Percentiles rank a stretch among this genome's conserved stretches.
These are phyloP conservation scores for Malus hybrid DNA, from an alignment of 331 rosid genomes.

Conservation along the genomic window DNA sequence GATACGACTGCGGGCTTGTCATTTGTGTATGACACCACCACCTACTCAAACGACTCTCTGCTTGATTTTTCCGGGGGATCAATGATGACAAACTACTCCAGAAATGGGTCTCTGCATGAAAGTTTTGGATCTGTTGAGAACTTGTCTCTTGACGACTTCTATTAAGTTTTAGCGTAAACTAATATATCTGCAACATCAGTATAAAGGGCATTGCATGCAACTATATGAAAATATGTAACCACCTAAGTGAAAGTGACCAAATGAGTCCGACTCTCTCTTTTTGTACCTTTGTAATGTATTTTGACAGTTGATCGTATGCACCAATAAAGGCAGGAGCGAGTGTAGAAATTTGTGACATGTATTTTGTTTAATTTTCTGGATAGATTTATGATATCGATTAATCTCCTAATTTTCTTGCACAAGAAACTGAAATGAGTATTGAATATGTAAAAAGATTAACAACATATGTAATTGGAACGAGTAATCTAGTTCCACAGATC, in stretches of 20 bases:
- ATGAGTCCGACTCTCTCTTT: not conserved
- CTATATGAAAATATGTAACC: not conserved
- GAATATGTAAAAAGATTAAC: no score
- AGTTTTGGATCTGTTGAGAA: constrained; percentile 76
- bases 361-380: not conserved
- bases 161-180: constrained; percentile 7
- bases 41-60: constrained; percentile 58
- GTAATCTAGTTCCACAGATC: no score
- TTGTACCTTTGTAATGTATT: not conserved
- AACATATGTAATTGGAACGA: no score
- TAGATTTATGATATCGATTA: not conserved
- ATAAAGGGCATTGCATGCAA: not conserved
- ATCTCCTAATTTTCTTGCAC: not conserved
- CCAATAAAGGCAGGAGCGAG: not conserved
- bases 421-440: not conserved
- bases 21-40: constrained; percentile 65
- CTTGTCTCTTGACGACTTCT: constrained; percentile 84
- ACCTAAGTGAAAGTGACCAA: not conserved
- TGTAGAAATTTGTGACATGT: not conserved
- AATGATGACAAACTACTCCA: constrained; percentile 56
- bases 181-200: not conserved
- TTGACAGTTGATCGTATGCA: not conserved
- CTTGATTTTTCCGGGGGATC: constrained; percentile 83
- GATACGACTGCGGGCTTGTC: constrained; percentile 37
- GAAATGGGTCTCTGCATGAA: constrained; percentile 33